Base-by-base conservation (phyloP, 2,329 filamentous ascomycete species). In the Xylariaceae sp. region DNA sequence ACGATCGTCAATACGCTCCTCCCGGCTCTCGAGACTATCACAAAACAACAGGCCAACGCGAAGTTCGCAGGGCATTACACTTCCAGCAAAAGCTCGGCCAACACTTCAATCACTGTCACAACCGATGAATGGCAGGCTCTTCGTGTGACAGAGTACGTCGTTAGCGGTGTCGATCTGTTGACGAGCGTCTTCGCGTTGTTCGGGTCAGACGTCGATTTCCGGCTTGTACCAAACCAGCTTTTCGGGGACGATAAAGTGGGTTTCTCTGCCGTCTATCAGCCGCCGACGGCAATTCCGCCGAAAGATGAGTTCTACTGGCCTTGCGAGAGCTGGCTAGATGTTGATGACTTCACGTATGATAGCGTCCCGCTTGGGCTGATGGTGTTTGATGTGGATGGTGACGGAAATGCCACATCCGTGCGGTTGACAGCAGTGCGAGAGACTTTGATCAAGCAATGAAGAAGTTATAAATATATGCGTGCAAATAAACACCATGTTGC, bases 221-320 rank as follows among this genome's bases (percentile, higher is more conserved):
- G 36, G 7, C 45, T 47, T 17, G 19, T 47, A 22, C 45, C 45
- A 12, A 47, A 47, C 16, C 40, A 42, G 12, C 45, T 47, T 21
- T 47, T 42, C 40, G 12, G 16, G 12, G 35, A 29, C n/a, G 10
- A 21, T 17, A 39, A 40, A 7, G 40, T 47, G 5, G 45, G 45
- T 0, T 47, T 47, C 32, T 38, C 45, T 12, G 45, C 39, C 12
- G 35, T 47, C 20, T 47, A 47, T 27, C 45, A 47, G 22, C 40
- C 35, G 14, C 45, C 40, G 2, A 39, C 45, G 5, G 17, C 16
- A 36, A 23, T 43, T 22, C 45, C 40, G 21, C 39, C 45, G 12
- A 39, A 43, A 35, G 45, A 47, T 8, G 35, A 47, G 35, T 47
- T 47, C 40, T 47, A 47, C 40, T 47, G 45, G 45, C 35, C 45